Base-by-base conservation (phyloP, 352 stramenopile genomes). In the Phytopythium ostracodes region DNA sequence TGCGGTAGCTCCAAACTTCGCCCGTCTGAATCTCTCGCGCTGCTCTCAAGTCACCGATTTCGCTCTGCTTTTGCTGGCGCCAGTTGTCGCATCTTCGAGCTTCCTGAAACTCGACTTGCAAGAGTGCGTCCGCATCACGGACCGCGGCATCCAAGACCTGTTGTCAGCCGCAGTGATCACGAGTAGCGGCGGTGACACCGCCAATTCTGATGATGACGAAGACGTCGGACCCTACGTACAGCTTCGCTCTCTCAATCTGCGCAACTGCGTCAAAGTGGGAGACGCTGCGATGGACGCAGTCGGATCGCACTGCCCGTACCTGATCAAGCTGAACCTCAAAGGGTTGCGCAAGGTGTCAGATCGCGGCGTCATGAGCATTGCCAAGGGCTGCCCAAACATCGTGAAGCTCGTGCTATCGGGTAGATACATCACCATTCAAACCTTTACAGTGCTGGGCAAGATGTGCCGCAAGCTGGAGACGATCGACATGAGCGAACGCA, bases 311-410 rank as follows among this genome's bases (percentile, higher is more conserved):
- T 76, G 75, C 33, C 61, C 63, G 2, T 71, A 67, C 1, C 65
- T 92, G 2, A 17, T 46, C 4, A 84, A 80, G 29, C 61, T 92
- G 14, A 81, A 88, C 43, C 49, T 85, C 5, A 79, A 81, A 38
- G 80, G 77, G 0, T 51, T 92, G 0, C 75, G 77, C 12, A 83
- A 81, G 35, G 65, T 91, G 4, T 88, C 83, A 0, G 83, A 92
- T 50, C 31, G 42, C 0, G 81, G 83, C 10, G 58, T 91, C 0
- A 64, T 78, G 31, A 58, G 65, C 2, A 54, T 91, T 22, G 79
- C 67, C 9, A 91, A 82, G 46, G 68, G 72, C 4, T 92, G 79
- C 61, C 58, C 77, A 4, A 31, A 31, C 3, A 56, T 91, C 1
- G 50, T 40, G 0, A 70, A 64, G 0, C 61, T 92, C 33, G 81